Conservation (phyloP, 2,329 filamentous ascomycete genomes). For the Rhinocladiella similis region DNA sequence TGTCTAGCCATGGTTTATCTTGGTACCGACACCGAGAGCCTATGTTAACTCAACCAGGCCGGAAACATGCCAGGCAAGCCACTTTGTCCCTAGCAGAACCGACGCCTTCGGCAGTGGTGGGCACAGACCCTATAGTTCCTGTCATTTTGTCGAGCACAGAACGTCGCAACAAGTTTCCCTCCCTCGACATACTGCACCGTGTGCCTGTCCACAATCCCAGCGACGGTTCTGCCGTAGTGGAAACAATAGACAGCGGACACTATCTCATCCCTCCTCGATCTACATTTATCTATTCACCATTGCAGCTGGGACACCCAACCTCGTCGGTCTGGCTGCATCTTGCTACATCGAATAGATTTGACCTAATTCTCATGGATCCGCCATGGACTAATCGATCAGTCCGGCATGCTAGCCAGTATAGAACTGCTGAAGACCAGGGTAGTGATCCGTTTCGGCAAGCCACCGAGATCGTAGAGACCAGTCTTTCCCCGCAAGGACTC, state of each 20-base stretch:
- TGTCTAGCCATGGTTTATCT: background rate
- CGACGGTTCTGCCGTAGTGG: background rate
- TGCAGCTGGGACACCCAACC: slow-evolving; percentile 29
- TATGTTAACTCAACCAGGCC: background rate
- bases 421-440: slow-evolving; percentile 34
- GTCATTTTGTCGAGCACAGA: slow-evolving; percentile 23
- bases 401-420: slow-evolving; percentile 52
- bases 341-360: slow-evolving; percentile 41
- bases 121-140: slow-evolving; percentile 7
- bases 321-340: slow-evolving; percentile 30
- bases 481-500: slow-evolving; percentile 43
- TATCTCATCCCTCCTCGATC: slow-evolving; percentile 52
- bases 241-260: slow-evolving; percentile 27
- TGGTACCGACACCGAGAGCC: slow-evolving; percentile 15
- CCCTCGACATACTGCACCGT: slow-evolving; percentile 12
- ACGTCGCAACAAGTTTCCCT: slow-evolving; percentile 13
- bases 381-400: slow-evolving; percentile 65
- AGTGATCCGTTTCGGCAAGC: slow-evolving; percentile 36
- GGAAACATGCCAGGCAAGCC: background rate
- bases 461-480: slow-evolving; percentile 44
- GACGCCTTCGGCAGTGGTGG: background rate
- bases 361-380: slow-evolving; percentile 62
- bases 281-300: slow-evolving; percentile 48
- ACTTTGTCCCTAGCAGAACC: slow-evolving; percentile 3
- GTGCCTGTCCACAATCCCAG: slow-evolving; percentile 14